Conservation (phyloP, 169 alveolate species). For the Eimeria praecox region DNA sequence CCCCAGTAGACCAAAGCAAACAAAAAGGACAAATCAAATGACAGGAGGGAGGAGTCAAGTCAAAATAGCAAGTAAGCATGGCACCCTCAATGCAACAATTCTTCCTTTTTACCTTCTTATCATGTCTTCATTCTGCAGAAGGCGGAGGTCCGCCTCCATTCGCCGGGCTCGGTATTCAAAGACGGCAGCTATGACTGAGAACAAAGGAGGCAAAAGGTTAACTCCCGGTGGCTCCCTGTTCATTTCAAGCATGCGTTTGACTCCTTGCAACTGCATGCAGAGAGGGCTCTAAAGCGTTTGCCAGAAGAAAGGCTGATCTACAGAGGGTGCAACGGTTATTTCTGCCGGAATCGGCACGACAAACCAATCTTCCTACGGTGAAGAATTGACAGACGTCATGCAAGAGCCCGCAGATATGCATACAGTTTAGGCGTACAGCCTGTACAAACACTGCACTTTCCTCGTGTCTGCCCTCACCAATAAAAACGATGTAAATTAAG, state of each 20-base stretch:
- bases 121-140: conserved; percentile 86
- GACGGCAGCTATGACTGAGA: conserved; percentile 78
- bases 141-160: conserved; percentile 85
- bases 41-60: too few relatives aligned
- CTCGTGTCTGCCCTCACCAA: conserved; percentile 72
- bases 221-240: neutral
- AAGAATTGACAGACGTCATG: neutral
- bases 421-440: neutral
- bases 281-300: too few relatives aligned
- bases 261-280: neutral
- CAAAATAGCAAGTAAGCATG: too few relatives aligned
- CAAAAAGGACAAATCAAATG: neutral
- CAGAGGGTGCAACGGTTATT: neutral
- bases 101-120: conserved; percentile 46
- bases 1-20: neutral
- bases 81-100: too few relatives aligned
- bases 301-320: neutral
- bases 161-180: conserved; percentile 85
- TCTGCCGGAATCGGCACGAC: neutral
- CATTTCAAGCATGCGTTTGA: neutral
- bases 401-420: neutral
- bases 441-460: neutral
- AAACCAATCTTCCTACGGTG: neutral
- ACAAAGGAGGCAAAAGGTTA: neutral
- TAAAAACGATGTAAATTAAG: conserved; percentile 86